Conservation (phyloP, 2,329 filamentous ascomycete genomes). For the Aspergillus pseudoterreus region DNA sequence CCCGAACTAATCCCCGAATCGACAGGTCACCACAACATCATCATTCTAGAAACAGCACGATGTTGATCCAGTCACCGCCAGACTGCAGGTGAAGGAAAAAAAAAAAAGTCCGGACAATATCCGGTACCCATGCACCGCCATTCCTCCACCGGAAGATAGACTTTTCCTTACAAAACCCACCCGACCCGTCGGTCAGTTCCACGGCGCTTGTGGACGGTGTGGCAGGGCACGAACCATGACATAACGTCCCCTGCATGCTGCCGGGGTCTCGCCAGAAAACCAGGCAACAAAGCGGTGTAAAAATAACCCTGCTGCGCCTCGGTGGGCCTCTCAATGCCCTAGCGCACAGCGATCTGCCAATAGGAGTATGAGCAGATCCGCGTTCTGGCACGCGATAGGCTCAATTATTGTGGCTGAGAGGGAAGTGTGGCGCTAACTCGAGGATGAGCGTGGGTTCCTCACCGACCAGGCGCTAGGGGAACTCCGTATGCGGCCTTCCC, state of each 20-base stretch:
- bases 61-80: not conserved
- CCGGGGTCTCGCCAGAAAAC: not conserved
- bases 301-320: slow-evolving; percentile 19
- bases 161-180: slow-evolving; percentile 7
- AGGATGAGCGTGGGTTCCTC: slow-evolving; percentile 8
- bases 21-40: not conserved
- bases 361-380: slow-evolving; percentile 15
- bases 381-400: slow-evolving; percentile 14
- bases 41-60: not conserved
- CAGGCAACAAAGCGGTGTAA: slow-evolving; percentile 17
- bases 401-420: slow-evolving; percentile 15
- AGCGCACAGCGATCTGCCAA: slow-evolving; percentile 15
- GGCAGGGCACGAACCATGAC: slow-evolving; percentile 1
- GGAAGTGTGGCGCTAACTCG: slow-evolving; percentile 16
- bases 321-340: slow-evolving; percentile 5
- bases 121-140: not conserved
- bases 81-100: not conserved
- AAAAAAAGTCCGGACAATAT: slow-evolving; percentile 9
- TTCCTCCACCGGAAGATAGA: slow-evolving; percentile 10
- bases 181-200: slow-evolving; percentile 15
- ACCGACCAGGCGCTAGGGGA: slow-evolving; percentile 12
- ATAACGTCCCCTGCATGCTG: slow-evolving; percentile 1
- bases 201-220: not conserved
- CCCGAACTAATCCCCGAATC: not conserved
- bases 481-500: not conserved